phyloP scores from a whole-genome alignment of 2,329 filamentous ascomycete species.

The Saccharata proteae region DNA sequence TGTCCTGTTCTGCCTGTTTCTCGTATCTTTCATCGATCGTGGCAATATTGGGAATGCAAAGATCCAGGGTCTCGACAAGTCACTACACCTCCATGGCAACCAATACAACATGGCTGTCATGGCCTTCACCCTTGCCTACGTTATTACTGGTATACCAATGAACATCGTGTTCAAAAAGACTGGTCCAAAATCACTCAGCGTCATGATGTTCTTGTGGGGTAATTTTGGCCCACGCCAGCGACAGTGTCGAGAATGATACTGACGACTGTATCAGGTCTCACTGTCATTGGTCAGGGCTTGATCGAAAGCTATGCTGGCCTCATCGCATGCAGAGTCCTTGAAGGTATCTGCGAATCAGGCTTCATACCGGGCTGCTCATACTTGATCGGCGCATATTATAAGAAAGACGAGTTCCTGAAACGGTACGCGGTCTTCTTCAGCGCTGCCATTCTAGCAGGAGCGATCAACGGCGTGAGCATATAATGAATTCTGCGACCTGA shows the following conservation, averaged over 20 bases:
- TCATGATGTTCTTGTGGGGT: conserved; percentile 24
- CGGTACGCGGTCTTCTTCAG: conserved; percentile 49
- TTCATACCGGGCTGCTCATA: conserved; percentile 25
- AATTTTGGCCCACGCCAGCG: conserved; percentile 5
- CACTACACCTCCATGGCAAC: conserved; percentile 22
- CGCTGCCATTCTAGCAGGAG: conserved; percentile 45
- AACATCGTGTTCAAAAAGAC: conserved; percentile 23
- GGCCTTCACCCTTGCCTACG: conserved; percentile 27
- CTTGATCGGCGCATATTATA: conserved; percentile 29
- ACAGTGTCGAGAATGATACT: neutral
- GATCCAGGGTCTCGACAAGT: conserved; percentile 23
- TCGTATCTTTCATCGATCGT: conserved; percentile 22
- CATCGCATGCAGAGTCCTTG: conserved; percentile 19
- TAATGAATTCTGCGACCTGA: neutral
- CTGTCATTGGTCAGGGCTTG: conserved; percentile 16
- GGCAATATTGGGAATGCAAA: conserved; percentile 19
- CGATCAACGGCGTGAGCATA: conserved; percentile 40
- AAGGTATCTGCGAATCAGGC: conserved; percentile 23
- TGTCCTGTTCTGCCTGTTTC: conserved; percentile 21
- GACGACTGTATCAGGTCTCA: conserved; percentile 16
- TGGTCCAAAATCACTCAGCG: conserved; percentile 20
- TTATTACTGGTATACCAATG: conserved; percentile 22
- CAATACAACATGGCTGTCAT: conserved; percentile 25
- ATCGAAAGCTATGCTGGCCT: conserved; percentile 18
- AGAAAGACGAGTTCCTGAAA: conserved; percentile 40